phyloP scores from a whole-genome alignment of 257 asterid genomes.

The Catharanthus roseus region DNA sequence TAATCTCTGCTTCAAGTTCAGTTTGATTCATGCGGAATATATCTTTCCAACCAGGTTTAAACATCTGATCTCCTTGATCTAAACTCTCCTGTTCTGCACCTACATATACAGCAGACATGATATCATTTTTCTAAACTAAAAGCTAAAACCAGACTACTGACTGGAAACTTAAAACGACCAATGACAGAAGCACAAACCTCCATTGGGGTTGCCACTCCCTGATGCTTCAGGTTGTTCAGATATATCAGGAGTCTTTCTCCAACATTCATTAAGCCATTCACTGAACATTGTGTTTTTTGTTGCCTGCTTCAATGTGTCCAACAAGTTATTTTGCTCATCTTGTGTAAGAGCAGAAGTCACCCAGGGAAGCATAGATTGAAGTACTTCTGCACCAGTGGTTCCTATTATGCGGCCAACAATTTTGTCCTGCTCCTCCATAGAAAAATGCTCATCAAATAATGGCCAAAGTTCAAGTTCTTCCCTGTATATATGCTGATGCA shows the following conservation, averaged over 20 bases:
- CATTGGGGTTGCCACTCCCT: constrained; percentile 13
- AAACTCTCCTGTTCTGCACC: constrained; percentile 31
- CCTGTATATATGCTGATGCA: constrained; percentile 42
- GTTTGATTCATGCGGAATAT: constrained; percentile 52
- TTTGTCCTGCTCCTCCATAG: constrained; percentile 45
- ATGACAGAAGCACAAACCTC: constrained; percentile 20
- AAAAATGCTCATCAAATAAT: constrained; percentile 35
- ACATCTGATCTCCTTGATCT: constrained; percentile 32
- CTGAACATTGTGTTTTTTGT: constrained; percentile 48
- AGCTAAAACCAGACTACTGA: constrained; percentile 6
- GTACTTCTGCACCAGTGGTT: constrained; percentile 52
- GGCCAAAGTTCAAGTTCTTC: constrained; percentile 57
- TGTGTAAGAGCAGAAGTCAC: constrained; percentile 48
- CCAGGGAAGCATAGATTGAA: constrained; percentile 53
- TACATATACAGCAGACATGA: constrained; percentile 2
- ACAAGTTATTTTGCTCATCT: constrained; percentile 45
- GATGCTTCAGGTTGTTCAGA: constrained; percentile 27
- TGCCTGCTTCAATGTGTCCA: constrained; percentile 46
- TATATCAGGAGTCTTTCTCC: constrained; percentile 32
- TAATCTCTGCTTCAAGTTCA: constrained; percentile 49
- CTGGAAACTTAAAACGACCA: constrained; percentile 2
- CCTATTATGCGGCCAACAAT: constrained; percentile 50
- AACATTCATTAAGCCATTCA: constrained; percentile 49
- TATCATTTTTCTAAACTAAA: constrained; percentile 1
- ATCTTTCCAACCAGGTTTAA: constrained; percentile 50